Conservation (phyloP, 768 basidiomycete genomes). For the Phylloporus arenicola region DNA sequence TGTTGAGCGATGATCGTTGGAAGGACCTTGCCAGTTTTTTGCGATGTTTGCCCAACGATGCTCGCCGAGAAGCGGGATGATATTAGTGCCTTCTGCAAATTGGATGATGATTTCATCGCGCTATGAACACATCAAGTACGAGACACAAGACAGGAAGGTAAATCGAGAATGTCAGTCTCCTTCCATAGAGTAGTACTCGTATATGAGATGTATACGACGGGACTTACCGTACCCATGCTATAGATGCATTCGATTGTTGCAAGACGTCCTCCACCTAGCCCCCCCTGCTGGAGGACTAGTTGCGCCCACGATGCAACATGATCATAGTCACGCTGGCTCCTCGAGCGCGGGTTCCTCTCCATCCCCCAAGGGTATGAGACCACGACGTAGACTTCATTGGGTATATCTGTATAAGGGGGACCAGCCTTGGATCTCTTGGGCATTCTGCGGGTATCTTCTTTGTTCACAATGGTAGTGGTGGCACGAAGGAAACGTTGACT, state of each 20-base stretch:
- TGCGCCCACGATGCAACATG: slow-evolving; percentile 23
- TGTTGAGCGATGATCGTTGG: slow-evolving; percentile 15
- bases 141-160: not conserved
- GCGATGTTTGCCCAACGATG: slow-evolving; percentile 20
- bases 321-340: slow-evolving; percentile 15
- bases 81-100: slow-evolving; percentile 17
- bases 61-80: slow-evolving; percentile 26
- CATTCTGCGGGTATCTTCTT: slow-evolving; percentile 9
- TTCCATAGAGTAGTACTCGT: not conserved
- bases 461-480: slow-evolving; percentile 1
- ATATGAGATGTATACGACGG: not conserved
- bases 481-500: not conserved
- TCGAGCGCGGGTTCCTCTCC: not conserved
- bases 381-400: slow-evolving; percentile 19
- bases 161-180: not conserved
- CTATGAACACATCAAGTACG: slow-evolving; percentile 7
- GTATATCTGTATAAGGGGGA: slow-evolving; percentile 23
- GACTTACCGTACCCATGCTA: slow-evolving; percentile 29
- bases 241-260: slow-evolving; percentile 23
- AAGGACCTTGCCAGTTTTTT: slow-evolving; percentile 4
- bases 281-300: slow-evolving; percentile 19
- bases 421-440: slow-evolving; percentile 21
- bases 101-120: slow-evolving; percentile 29
- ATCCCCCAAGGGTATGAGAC: slow-evolving; percentile 25
- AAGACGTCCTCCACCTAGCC: slow-evolving; percentile 6